Percentiles rank a stretch among this genome's conserved stretches.
These are phyloP conservation scores for Phytophthora syringae DNA, from an alignment of 352 stramenopile species.

Conservation along the genomic window DNA sequence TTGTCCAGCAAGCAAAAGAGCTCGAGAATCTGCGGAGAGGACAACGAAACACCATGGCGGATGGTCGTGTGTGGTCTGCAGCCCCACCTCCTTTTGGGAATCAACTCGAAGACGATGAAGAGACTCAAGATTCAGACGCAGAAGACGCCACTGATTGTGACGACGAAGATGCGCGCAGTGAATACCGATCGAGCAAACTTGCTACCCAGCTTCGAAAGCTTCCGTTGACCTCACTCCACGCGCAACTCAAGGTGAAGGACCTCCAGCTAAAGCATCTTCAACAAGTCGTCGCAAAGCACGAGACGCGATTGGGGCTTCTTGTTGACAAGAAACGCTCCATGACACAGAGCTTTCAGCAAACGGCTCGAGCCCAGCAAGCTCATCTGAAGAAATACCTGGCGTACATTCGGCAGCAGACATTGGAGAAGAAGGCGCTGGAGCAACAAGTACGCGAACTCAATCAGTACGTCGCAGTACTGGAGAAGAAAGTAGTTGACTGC, in stretches of 20 bases:
- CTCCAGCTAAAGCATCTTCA: constrained; percentile 41
- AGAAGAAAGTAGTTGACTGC: constrained; percentile 36
- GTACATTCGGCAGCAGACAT: constrained; percentile 28
- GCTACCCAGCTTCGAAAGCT: constrained; percentile 27
- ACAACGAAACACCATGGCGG: constrained; percentile 12
- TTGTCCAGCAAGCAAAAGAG: constrained; percentile 49
- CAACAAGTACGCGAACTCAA: constrained; percentile 25
- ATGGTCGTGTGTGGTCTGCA: background rate
- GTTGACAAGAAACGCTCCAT: constrained; percentile 38
- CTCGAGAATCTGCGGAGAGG: constrained; percentile 32
- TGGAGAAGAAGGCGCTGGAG: constrained; percentile 36
- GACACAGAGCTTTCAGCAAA: constrained; percentile 36
- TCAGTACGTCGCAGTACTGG: constrained; percentile 35
- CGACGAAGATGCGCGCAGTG: background rate
- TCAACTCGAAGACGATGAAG: constrained; percentile 13
- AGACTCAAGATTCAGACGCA: background rate
- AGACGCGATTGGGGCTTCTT: constrained; percentile 27
- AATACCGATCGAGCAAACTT: constrained; percentile 3
- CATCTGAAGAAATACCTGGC: constrained; percentile 52
- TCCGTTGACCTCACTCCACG: constrained; percentile 49
- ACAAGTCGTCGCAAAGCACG: constrained; percentile 35
- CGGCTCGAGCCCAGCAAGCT: constrained; percentile 34
- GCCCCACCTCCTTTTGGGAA: background rate
- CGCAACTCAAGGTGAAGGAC: constrained; percentile 43
- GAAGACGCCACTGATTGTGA: background rate